Evolutionary conservation across 2,329 filamentous ascomycete genomes (phyloP), one percentile per base, ranked within the genome.

Genomic region (Chalaropsis thielavioides): DNA sequence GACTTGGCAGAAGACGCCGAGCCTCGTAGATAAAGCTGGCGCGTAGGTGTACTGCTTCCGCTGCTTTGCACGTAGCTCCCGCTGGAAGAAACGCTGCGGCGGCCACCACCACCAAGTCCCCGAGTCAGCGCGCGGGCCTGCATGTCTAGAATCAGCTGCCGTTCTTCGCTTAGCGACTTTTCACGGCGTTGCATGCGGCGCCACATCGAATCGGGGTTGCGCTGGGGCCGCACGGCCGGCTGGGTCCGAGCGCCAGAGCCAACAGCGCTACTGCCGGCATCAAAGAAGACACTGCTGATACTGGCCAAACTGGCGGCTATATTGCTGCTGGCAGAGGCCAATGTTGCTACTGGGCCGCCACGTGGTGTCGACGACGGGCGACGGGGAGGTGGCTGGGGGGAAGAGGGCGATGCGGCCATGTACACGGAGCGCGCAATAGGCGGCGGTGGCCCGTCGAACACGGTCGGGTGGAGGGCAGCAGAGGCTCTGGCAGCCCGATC

Each of bases 391-490:
- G 68, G 66, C 61, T 66, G 68, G n/a, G 68, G 69, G 1, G 77
- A 64, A 22, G 65, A 63, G 13, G 27, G n/a, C 31, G 27, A 3
- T 38, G 22, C 17, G 19, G 58, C 3, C 41, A 67, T 51, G 31
- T 77, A 66, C 2, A 75, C 72, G 0, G 80, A 80, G 5, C 72
- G 68, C 1, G 77, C 75, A 65, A 82, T 81, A 3, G 80, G 80
- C 0, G 80, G 79, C 0, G 80, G 80, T 0, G 80, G 80, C 0
- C 79, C 79, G 1, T 73, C 70, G 65, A 81, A 82, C 56, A 81
- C 73, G 2, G 59, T 7, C 72, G 67, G 13, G 70, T 74, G 8
- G 69, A 69, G 61, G 71, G 74, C 24, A 67, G n/a, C 62, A 17
- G 31, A 31, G 31, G 31, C 31, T 62, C 27, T 63, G 59, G 3